Evolutionary conservation across 805 yeast genomes (phyloP).

Genomic region (Ogataea zsoltii): DNA sequence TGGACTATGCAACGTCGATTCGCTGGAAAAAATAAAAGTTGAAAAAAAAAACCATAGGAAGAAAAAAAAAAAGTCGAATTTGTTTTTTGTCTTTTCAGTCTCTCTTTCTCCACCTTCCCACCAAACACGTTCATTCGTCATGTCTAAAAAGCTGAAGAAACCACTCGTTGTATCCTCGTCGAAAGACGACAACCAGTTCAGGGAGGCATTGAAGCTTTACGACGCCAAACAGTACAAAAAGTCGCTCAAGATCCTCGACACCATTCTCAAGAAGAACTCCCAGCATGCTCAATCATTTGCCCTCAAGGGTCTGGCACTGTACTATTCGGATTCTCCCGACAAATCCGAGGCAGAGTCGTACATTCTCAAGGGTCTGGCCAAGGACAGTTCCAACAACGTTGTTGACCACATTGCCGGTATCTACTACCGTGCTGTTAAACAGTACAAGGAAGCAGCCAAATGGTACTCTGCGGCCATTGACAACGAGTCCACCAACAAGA

Average conservation of each 20-base stretch:
- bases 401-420: constrained; percentile 87
- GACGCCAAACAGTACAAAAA: constrained; percentile 88
- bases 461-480: constrained; percentile 75
- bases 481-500: constrained; percentile 75
- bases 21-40: neutral
- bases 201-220: constrained; percentile 78
- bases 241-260: constrained; percentile 73
- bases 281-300: constrained; percentile 80
- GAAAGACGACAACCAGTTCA: constrained; percentile 76
- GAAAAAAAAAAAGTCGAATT: neutral
- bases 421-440: constrained; percentile 67
- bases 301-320: constrained; percentile 74
- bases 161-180: constrained; percentile 9
- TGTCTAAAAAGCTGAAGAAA: constrained; percentile 8
- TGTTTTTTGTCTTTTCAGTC: neutral
- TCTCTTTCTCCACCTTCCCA: neutral
- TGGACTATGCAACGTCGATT: neutral
- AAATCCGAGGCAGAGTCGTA: constrained; percentile 62
- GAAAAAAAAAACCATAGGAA: neutral
- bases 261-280: constrained; percentile 71
- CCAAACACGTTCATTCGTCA: neutral
- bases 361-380: constrained; percentile 59
- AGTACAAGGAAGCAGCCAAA: constrained; percentile 74
- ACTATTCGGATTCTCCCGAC: constrained; percentile 49
- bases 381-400: constrained; percentile 62